Evolutionary conservation across 495 filamentous ascomycete genomes (phyloP).

Genomic region (Stereocaulon alpinum): DNA sequence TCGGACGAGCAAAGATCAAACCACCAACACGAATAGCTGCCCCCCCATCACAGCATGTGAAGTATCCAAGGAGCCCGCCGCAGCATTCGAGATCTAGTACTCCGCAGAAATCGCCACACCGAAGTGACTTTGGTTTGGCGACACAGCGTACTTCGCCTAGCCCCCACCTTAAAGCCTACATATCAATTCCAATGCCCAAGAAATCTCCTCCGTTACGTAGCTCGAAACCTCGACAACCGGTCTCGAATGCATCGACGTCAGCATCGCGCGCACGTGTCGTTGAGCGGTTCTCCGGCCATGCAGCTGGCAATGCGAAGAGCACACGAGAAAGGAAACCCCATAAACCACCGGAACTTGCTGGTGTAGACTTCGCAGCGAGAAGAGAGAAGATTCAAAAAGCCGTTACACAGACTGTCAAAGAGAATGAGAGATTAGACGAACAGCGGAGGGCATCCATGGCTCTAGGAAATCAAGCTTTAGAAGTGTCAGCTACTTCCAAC

Average conservation of each 20-base stretch:
- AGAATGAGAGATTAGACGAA: constrained; percentile 51
- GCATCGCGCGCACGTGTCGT: constrained; percentile 52
- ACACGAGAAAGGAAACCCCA: constrained; percentile 34
- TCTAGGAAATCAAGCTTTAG: constrained; percentile 30
- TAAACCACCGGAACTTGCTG: constrained; percentile 46
- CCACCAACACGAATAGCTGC: constrained; percentile 38
- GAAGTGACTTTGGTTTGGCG: constrained; percentile 29
- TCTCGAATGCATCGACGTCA: constrained; percentile 60
- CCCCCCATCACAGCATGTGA: constrained; percentile 36
- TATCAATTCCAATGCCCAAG: constrained; percentile 49
- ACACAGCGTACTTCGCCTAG: constrained; percentile 28
- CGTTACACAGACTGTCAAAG: constrained; percentile 65
- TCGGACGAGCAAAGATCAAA: constrained; percentile 28
- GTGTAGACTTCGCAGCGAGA: constrained; percentile 68
- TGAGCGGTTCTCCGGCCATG: constrained; percentile 37
- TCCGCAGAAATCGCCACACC: constrained; percentile 27
- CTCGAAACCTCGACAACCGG: constrained; percentile 68
- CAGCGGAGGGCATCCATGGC: constrained; percentile 31
- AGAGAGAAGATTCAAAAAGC: constrained; percentile 69
- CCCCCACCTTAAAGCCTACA: constrained; percentile 52
- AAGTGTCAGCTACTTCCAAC: constrained; percentile 29
- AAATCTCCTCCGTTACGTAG: constrained; percentile 70
- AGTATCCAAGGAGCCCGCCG: constrained; percentile 27
- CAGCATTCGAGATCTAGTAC: constrained; percentile 28
- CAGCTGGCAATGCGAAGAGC: constrained; percentile 28